phyloP scores from a whole-genome alignment of 1,284 basidiomycete genomes.

The Singerocomus rubriflavus region DNA sequence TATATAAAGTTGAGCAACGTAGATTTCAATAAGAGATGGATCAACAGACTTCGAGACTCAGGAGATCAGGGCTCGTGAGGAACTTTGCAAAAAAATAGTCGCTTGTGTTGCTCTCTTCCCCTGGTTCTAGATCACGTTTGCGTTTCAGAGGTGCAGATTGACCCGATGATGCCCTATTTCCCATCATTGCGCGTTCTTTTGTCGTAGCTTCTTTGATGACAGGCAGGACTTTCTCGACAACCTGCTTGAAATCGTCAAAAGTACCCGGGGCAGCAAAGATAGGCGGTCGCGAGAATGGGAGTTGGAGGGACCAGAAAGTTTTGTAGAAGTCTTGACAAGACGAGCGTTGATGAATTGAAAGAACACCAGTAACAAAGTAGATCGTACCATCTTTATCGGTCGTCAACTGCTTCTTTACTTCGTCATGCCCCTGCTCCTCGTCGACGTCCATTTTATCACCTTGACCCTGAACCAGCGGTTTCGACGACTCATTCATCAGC shows the following conservation, averaged over 20 bases:
- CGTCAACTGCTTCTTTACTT: constrained; percentile 36
- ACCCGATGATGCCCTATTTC: constrained; percentile 49
- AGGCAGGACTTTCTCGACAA: constrained; percentile 68
- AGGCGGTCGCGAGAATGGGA: constrained; percentile 70
- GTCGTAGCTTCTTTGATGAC: constrained; percentile 80
- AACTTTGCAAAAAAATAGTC: constrained; percentile 93
- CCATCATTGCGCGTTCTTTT: constrained; percentile 81
- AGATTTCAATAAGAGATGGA: constrained; percentile 1
- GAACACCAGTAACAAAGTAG: background rate
- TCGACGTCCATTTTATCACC: constrained; percentile 40
- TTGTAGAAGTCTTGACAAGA: constrained; percentile 66
- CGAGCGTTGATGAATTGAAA: constrained; percentile 2
- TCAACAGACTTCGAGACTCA: constrained; percentile 75
- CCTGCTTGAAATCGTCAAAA: constrained; percentile 62
- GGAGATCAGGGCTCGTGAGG: constrained; percentile 79
- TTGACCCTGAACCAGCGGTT: constrained; percentile 10
- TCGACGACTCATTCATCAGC: constrained; percentile 28
- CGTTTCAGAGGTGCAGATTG: constrained; percentile 50
- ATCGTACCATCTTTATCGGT: constrained; percentile 63
- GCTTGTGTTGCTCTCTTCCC: constrained; percentile 46
- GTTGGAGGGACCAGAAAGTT: constrained; percentile 82
- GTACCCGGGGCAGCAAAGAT: constrained; percentile 53
- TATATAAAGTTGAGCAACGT: constrained; percentile 5
- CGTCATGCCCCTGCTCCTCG: constrained; percentile 40
- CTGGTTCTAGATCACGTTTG: constrained; percentile 56